Conservation (phyloP, 306 rosid species). For the Rosa rugosa region DNA sequence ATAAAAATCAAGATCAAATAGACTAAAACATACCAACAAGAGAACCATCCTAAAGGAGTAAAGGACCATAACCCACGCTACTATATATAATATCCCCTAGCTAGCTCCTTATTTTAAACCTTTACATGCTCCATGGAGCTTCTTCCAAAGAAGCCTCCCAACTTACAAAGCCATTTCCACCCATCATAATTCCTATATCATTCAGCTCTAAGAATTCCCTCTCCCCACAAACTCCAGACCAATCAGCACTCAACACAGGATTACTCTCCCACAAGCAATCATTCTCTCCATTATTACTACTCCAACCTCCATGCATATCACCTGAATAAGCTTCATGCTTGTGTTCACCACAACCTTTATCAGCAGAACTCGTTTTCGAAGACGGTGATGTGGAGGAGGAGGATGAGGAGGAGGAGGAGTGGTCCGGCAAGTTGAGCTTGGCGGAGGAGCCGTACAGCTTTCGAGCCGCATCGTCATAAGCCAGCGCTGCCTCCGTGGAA, state of each 20-base stretch:
- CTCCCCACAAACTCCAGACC: constrained; percentile 14
- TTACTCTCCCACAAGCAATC: background rate
- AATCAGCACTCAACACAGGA: background rate
- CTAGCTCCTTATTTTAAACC: background rate
- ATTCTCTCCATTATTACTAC: background rate
- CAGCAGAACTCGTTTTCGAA: background rate
- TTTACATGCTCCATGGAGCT: constrained; percentile 18
- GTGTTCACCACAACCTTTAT: background rate
- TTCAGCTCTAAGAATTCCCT: constrained; percentile 12
- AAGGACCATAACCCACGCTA: background rate
- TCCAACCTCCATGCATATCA: constrained; percentile 1
- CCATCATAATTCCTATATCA: constrained; percentile 11
- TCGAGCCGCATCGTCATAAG: constrained; percentile 32
- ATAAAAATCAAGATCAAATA: background rate
- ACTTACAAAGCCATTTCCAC: constrained; percentile 3
- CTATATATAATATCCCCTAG: background rate
- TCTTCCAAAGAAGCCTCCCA: constrained; percentile 5
- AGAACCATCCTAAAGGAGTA: background rate
- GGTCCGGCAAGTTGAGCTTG: constrained; percentile 29
- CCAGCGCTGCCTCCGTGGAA: constrained; percentile 30
- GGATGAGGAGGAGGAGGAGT: background rate
- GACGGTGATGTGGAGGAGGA: background rate
- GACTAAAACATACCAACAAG: background rate
- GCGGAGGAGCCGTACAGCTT: constrained; percentile 30
- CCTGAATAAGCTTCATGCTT: background rate